Conservation (phyloP, 225 moss, liverwort and hornwort species). For the Rhytidiadelphus loreus region DNA sequence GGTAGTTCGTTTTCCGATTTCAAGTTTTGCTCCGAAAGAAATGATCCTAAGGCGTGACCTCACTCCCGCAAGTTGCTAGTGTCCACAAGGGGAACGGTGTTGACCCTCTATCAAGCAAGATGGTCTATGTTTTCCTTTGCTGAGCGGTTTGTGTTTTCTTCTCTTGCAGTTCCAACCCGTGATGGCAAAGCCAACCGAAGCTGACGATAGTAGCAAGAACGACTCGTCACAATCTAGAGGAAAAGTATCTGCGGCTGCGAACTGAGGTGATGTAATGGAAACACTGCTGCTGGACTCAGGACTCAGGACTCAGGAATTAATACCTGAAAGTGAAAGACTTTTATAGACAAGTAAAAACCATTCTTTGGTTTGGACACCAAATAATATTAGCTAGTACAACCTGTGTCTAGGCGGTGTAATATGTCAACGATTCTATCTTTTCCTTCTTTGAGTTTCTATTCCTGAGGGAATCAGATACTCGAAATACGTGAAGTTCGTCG, state of each 20-base stretch:
- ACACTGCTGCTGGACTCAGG: background rate
- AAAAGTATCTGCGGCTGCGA: slow-evolving; percentile 29
- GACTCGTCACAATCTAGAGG: slow-evolving; percentile 30
- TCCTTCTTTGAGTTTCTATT: background rate
- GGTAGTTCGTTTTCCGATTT: background rate
- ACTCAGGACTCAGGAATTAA: background rate
- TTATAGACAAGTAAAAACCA: background rate
- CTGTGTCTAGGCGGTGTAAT: background rate
- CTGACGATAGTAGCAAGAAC: slow-evolving; percentile 17
- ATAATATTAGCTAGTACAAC: slow-evolving; percentile 4
- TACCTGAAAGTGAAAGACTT: background rate
- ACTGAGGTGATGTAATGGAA: background rate
- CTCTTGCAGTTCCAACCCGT: slow-evolving; percentile 50
- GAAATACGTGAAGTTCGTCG: background rate
- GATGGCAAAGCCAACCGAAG: slow-evolving; percentile 39
- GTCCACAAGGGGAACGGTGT: background rate
- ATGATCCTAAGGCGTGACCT: background rate
- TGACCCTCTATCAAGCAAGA: background rate
- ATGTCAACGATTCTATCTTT: background rate
- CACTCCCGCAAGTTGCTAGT: background rate
- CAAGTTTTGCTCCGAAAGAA: background rate
- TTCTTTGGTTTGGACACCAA: slow-evolving; percentile 14
- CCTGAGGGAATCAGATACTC: background rate
- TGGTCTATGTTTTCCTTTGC: background rate
- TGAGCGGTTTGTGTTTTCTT: background rate